Percentiles rank a stretch among this genome's conserved stretches.
Evolutionary conservation across 1,284 basidiomycete species (phyloP).

Genomic region (Irpex sp.): DNA sequence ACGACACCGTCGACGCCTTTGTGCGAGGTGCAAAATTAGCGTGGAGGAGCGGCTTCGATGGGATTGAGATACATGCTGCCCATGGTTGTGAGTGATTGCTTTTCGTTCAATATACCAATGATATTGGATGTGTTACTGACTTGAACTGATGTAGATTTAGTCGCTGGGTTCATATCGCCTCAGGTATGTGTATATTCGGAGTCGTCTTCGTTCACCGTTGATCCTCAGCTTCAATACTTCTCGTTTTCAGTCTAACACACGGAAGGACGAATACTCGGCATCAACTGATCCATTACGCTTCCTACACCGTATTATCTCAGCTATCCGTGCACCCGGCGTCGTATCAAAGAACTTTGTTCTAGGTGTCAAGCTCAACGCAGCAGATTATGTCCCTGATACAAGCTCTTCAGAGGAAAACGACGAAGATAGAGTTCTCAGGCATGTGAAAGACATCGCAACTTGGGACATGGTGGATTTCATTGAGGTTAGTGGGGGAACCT

Average conservation of each 20-base stretch:
- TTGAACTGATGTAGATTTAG: conserved; percentile 55
- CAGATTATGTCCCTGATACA: conserved; percentile 70
- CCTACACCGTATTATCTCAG: conserved; percentile 59
- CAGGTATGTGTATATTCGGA: conserved; percentile 43
- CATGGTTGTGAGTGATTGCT: conserved; percentile 72
- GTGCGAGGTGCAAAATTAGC: conserved; percentile 69
- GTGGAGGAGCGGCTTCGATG: conserved; percentile 78
- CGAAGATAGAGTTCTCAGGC: conserved; percentile 50
- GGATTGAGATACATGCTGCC: conserved; percentile 84
- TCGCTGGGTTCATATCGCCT: conserved; percentile 82
- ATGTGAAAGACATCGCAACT: conserved; percentile 60
- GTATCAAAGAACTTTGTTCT: conserved; percentile 66
- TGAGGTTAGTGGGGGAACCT: conserved; percentile 86
- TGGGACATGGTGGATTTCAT: conserved; percentile 77
- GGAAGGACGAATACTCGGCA: conserved; percentile 61
- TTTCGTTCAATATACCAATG: not conserved
- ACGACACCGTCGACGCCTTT: conserved; percentile 63
- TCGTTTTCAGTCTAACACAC: conserved; percentile 64
- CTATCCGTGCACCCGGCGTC: conserved; percentile 47
- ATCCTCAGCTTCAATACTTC: not conserved
- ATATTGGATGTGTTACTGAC: conserved; percentile 6
- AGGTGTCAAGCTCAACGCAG: conserved; percentile 86
- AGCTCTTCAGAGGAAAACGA: conserved; percentile 25
- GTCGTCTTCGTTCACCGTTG: not conserved
- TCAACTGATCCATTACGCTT: conserved; percentile 52